Conservation (phyloP, 164 flowering plant species). For the Vitis cinerea region DNA sequence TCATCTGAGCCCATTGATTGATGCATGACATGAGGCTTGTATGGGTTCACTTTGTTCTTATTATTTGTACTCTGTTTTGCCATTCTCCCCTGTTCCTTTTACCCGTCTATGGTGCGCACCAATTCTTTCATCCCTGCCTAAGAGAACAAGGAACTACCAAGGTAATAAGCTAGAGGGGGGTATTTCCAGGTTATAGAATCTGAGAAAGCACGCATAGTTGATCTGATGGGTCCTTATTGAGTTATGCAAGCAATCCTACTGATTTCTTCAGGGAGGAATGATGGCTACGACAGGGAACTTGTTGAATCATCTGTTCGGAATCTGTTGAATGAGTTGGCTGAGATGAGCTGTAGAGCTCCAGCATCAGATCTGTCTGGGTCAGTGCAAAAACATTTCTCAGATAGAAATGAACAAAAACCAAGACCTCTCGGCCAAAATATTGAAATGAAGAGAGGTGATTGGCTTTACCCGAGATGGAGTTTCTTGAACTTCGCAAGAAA, state of each 20-base stretch:
- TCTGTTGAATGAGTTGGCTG: conserved; percentile 58
- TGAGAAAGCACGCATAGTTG: too few relatives aligned
- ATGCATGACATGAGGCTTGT: too few relatives aligned
- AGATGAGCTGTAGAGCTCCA: conserved; percentile 22
- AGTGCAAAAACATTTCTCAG: conserved; percentile 34
- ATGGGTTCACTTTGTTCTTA: too few relatives aligned
- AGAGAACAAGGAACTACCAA: too few relatives aligned
- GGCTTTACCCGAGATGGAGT: conserved; percentile 86
- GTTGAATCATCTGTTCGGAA: conserved; percentile 69
- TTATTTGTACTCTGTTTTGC: too few relatives aligned
- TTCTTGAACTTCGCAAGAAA: conserved; percentile 95
- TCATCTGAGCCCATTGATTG: too few relatives aligned
- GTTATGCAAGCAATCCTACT: conserved; percentile 46
- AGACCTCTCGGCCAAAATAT: conserved; percentile 43
- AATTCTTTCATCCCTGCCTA: too few relatives aligned
- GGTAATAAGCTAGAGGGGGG: too few relatives aligned
- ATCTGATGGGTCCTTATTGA: too few relatives aligned
- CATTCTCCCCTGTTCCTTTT: too few relatives aligned
- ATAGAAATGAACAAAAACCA: conserved; percentile 34
- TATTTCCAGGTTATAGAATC: too few relatives aligned
- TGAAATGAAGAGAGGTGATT: conserved; percentile 87
- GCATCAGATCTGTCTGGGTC: conserved; percentile 28
- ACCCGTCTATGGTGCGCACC: too few relatives aligned
- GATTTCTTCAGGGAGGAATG: conserved; percentile 28
- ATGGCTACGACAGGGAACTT: conserved; percentile 33